These are phyloP conservation scores for Colletotrichum sp. DNA, from an alignment of 2,329 filamentous ascomycete species.

Conservation along the genomic window DNA sequence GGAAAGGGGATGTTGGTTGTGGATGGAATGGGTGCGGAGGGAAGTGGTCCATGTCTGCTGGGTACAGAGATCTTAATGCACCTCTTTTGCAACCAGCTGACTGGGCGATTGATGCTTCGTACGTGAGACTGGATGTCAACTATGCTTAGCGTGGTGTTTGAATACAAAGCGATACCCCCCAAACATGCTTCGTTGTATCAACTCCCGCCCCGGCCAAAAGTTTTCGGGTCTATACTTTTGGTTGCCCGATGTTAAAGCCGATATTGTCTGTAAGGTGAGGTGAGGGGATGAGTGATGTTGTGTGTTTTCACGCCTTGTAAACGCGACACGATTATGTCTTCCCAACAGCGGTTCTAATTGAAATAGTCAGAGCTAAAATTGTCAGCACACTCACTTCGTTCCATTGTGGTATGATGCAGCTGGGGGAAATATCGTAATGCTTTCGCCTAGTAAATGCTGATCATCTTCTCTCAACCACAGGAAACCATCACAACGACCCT, in stretches of 20 bases:
- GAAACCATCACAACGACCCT: too few species aligned
- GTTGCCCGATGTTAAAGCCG: too few species aligned
- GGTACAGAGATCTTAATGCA: conserved; percentile 3
- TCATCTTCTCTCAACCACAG: too few species aligned
- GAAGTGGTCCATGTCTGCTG: not conserved
- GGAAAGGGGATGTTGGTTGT: not conserved
- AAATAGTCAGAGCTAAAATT: too few species aligned
- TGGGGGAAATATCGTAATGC: not conserved
- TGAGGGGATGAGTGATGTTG: too few species aligned
- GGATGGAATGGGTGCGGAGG: not conserved
- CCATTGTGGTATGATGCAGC: not conserved
- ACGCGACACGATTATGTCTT: too few species aligned
- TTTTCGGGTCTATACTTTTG: rapidly evolving
- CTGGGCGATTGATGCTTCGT: not conserved
- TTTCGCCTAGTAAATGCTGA: not conserved
- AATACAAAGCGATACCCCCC: conserved; percentile 7
- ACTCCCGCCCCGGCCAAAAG: rapidly evolving
- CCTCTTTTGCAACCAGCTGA: not conserved
- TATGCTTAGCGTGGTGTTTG: conserved; percentile 9
- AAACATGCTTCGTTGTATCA: not conserved
- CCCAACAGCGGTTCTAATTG: too few species aligned
- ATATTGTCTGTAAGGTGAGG: too few species aligned
- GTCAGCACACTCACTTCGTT: too few species aligned
- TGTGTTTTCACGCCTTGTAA: too few species aligned
- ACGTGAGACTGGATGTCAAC: not conserved